Base-by-base conservation (phyloP, 2,329 filamentous ascomycete genomes). In the Clonostachys chloroleuca region DNA sequence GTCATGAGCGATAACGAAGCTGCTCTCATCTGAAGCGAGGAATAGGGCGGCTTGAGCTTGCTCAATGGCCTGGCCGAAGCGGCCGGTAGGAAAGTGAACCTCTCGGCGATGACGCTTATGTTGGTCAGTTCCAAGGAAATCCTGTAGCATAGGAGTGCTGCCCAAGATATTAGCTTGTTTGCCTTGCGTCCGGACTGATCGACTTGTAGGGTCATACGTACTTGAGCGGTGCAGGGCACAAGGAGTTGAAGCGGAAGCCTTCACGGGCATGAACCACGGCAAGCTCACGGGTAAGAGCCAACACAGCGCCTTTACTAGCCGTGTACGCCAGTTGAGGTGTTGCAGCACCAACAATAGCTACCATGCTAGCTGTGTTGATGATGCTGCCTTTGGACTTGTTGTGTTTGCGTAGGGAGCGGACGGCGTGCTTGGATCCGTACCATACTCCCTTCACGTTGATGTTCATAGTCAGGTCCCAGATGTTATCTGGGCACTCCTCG, bases 371-470 rank as follows among this genome's bases (percentile, higher is more conserved):
- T 1, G 84, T 88, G 66, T 89, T 89, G 70, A 89, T 88, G 57
- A 90, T 80, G 54, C 81, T 86, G 12, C 78, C 83, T 48, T 73
- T 78, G 51, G 69, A 77, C 75, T 89, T 90, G 48, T 78, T 76
- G 65, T 87, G 75, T 59, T 76, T 80, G 49, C 85, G 77, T 62
- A 89, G 69, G 48, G 81, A 81, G 46, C 86, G 65, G 12, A 90
- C 77, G 2, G 86, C 84, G 59, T 89, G 83, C 70, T 89, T 90
- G 67, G 75, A 81, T 30, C 86, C 86, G 56, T 80, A 89, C 86
- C 86, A 89, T 12, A 89, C 86, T 39, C 86, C 86, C 72, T 89
- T 89, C 54, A 89, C 86, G 58, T 89, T 90, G 64, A 89, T 87
- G 49, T 78, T 80, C 52, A 87, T 84, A 1, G 86, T 89, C 49